A percentile compares a stretch with the other conserved stretches of the same genome.
phyloP scores from a whole-genome alignment of 139 green algal species.

The Chlamydomonas asymmetrica region DNA sequence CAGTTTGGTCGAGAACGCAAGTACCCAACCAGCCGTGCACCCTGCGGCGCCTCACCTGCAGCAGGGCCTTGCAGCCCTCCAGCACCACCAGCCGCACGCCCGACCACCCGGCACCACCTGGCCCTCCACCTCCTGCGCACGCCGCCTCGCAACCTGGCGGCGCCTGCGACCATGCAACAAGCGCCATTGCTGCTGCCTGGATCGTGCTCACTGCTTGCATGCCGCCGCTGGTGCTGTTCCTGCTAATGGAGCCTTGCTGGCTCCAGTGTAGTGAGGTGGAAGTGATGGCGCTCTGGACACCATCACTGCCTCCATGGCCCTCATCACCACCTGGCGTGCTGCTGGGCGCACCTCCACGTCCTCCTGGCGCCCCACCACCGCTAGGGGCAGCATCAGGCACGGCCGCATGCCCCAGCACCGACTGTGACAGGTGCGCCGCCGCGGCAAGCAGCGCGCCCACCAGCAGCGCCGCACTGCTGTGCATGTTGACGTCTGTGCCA shows the following conservation, averaged over 20 bases:
- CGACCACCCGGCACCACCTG: no score
- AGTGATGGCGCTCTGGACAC: no score
- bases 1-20: no score
- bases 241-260: background rate
- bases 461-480: background rate
- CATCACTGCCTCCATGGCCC: background rate
- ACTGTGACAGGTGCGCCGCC: background rate
- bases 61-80: no score
- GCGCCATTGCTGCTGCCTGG: no score
- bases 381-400: background rate
- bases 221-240: background rate
- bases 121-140: no score
- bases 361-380: background rate
- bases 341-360: background rate
- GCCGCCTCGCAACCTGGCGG: background rate
- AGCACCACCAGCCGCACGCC: no score
- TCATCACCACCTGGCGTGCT: constrained; percentile 9
- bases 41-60: no score
- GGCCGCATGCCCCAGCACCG: background rate
- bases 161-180: background rate
- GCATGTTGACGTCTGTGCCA: no score
- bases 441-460: background rate
- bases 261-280: no score
- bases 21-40: no score
- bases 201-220: background rate